Evolutionary conservation across 2,329 filamentous ascomycete genomes (phyloP).

Genomic region (Curvularia sp.): DNA sequence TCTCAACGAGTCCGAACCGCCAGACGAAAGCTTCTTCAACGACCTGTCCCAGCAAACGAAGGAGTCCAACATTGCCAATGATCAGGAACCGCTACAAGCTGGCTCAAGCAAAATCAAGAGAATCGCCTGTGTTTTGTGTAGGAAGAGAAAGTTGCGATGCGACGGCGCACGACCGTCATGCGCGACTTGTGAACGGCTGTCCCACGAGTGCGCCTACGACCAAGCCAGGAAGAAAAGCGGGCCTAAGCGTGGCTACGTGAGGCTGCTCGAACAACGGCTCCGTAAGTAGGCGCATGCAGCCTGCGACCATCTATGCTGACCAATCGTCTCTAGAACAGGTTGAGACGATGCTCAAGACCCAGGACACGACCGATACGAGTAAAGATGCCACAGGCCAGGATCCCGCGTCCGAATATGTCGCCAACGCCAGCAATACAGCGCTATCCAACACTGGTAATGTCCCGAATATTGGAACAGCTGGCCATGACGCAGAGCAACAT

Average conservation of each 20-base stretch:
- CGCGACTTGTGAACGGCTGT: constrained; percentile 84
- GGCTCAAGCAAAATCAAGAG: constrained; percentile 68
- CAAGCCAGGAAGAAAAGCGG: constrained; percentile 94
- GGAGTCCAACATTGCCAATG: constrained; percentile 48
- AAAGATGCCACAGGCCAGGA: constrained; percentile 36
- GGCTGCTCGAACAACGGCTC: constrained; percentile 88
- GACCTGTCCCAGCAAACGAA: constrained; percentile 58
- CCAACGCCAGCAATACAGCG: constrained; percentile 39
- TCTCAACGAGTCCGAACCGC: constrained; percentile 43
- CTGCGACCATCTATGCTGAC: constrained; percentile 19
- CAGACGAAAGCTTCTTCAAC: constrained; percentile 63
- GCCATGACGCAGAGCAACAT: constrained; percentile 32
- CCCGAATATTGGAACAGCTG: constrained; percentile 27
- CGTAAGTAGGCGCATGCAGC: constrained; percentile 64
- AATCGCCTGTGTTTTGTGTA: constrained; percentile 92
- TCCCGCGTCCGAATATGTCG: constrained; percentile 42
- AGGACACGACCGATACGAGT: constrained; percentile 62
- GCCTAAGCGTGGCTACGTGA: constrained; percentile 92
- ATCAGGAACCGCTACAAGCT: constrained; percentile 57
- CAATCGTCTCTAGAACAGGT: constrained; percentile 75
- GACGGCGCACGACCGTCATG: constrained; percentile 85
- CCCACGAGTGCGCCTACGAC: constrained; percentile 88
- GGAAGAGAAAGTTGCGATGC: constrained; percentile 90
- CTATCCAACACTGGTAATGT: constrained; percentile 32
- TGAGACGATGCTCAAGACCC: constrained; percentile 85